A percentile compares a stretch with the other conserved stretches of the same genome.
These are phyloP conservation scores for Cyclotella distinguenda DNA, from an alignment of 108 stramenopile species.

Conservation along the genomic window DNA sequence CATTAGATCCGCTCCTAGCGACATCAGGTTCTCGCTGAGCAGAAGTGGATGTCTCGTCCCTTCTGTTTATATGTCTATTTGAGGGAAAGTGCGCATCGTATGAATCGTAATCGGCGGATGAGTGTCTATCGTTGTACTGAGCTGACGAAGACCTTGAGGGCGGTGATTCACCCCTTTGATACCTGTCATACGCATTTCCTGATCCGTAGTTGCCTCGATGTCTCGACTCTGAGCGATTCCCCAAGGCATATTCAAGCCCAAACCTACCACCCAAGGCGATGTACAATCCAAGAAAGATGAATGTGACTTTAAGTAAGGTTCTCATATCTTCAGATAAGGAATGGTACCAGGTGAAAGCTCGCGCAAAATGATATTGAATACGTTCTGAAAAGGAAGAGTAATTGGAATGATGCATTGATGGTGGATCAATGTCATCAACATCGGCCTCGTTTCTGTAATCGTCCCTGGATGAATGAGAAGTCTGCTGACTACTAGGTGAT, in stretches of 20 bases:
- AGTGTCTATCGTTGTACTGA: not conserved
- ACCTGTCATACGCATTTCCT: slow-evolving; percentile 66
- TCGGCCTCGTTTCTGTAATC: slow-evolving; percentile 30
- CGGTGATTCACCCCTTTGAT: slow-evolving; percentile 7
- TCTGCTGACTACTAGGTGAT: not conserved
- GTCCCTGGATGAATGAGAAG: slow-evolving; percentile 14
- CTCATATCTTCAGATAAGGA: slow-evolving; percentile 57
- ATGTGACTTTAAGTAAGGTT: slow-evolving; percentile 57
- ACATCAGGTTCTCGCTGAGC: not conserved
- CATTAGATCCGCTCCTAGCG: no score
- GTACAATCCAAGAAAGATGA: slow-evolving; percentile 58
- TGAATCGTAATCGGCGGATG: no score
- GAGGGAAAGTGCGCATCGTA: no score
- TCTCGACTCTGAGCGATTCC: not conserved
- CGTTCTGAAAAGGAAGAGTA: slow-evolving; percentile 41
- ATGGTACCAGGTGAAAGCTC: slow-evolving; percentile 50
- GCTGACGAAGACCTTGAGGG: not conserved
- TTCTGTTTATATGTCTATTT: no score
- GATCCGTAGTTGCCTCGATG: slow-evolving; percentile 58
- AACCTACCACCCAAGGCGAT: slow-evolving; percentile 81
- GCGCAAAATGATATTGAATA: slow-evolving; percentile 34
- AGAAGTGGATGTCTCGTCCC: not conserved
- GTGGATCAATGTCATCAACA: slow-evolving; percentile 40
- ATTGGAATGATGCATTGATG: slow-evolving; percentile 1
- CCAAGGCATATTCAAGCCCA: slow-evolving; percentile 52